Percentiles rank a stretch among this genome's conserved stretches.
Evolutionary conservation across 805 yeast genomes (phyloP).

Genomic region (Pichia deserticola): DNA sequence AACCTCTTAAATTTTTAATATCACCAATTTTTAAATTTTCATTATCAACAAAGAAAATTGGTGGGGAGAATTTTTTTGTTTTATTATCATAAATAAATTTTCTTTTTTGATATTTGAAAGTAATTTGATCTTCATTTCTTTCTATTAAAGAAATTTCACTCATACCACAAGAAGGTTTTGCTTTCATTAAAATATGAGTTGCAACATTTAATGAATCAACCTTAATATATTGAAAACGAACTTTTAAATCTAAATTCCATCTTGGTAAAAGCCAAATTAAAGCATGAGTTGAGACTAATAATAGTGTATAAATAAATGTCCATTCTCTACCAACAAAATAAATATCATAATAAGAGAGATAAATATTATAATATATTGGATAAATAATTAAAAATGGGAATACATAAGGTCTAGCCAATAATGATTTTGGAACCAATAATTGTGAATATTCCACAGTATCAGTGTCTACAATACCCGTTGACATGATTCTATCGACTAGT

Average conservation of each 20-base stretch:
- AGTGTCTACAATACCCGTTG: slow-evolving; percentile 48
- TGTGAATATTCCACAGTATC: slow-evolving; percentile 66
- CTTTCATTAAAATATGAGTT: slow-evolving; percentile 62
- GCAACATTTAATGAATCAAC: slow-evolving; percentile 57
- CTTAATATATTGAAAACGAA: slow-evolving; percentile 56
- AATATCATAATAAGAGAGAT: slow-evolving; percentile 60
- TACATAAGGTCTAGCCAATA: slow-evolving; percentile 61
- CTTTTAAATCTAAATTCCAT: slow-evolving; percentile 74
- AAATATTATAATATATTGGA: slow-evolving; percentile 64
- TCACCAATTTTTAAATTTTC: slow-evolving; percentile 47
- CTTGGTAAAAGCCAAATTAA: slow-evolving; percentile 85
- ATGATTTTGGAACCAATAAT: slow-evolving; percentile 62
- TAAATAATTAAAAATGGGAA: slow-evolving; percentile 77
- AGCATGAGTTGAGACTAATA: slow-evolving; percentile 64
- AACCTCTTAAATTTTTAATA: slow-evolving; percentile 41
- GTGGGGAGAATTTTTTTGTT: slow-evolving; percentile 61
- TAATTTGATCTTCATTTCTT: slow-evolving; percentile 46
- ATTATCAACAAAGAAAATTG: slow-evolving; percentile 69
- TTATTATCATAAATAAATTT: slow-evolving; percentile 65
- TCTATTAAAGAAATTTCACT: slow-evolving; percentile 68
- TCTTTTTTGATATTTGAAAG: slow-evolving; percentile 86
- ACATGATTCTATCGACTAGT: slow-evolving; percentile 8
- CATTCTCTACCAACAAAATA: slow-evolving; percentile 89
- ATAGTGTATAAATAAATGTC: slow-evolving; percentile 83
- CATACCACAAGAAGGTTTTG: slow-evolving; percentile 80